Percentiles rank a stretch among this genome's conserved stretches.
These are phyloP conservation scores for Kuraishia capsulata DNA, from an alignment of 805 yeast genomes.

Conservation along the genomic window DNA sequence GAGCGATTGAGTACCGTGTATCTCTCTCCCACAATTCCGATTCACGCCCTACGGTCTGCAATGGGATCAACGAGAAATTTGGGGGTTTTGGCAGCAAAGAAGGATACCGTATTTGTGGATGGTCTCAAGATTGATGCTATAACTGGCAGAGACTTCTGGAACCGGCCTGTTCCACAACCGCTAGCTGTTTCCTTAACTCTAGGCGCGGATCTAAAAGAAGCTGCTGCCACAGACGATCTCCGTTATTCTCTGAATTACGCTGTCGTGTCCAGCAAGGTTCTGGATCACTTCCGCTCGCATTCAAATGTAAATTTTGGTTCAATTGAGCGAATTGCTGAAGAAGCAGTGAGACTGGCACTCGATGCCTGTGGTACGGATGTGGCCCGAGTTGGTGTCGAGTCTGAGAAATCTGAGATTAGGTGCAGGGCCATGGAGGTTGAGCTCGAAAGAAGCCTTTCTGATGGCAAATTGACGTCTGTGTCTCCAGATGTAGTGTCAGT, in stretches of 20 bases:
- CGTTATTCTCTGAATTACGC: constrained; percentile 84
- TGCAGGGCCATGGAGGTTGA: constrained; percentile 27
- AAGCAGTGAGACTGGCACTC: constrained; percentile 6
- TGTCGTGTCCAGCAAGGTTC: constrained; percentile 40
- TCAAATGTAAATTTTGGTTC: constrained; percentile 20
- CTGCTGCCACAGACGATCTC: constrained; percentile 78
- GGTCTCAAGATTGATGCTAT: constrained; percentile 53
- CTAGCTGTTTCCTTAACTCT: constrained; percentile 49
- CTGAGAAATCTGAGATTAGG: constrained; percentile 49
- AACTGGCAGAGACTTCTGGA: constrained; percentile 73
- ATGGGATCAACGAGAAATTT: too few relatives aligned
- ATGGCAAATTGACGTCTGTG: background rate
- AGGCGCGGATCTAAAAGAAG: constrained; percentile 57
- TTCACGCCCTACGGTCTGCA: too few relatives aligned
- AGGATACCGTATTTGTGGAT: constrained; percentile 31
- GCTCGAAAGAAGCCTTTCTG: constrained; percentile 3
- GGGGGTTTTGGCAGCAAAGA: too few relatives aligned
- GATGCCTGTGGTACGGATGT: constrained; percentile 1
- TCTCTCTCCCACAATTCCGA: too few relatives aligned
- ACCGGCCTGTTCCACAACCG: constrained; percentile 57
- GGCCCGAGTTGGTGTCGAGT: constrained; percentile 24
- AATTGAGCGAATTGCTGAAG: constrained; percentile 31
- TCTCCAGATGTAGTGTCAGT: constrained; percentile 22
- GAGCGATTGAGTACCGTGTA: too few relatives aligned
- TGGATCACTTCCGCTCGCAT: background rate